These are phyloP conservation scores for Arachis stenosperma DNA, from an alignment of 306 rosid species.

Conservation along the genomic window DNA sequence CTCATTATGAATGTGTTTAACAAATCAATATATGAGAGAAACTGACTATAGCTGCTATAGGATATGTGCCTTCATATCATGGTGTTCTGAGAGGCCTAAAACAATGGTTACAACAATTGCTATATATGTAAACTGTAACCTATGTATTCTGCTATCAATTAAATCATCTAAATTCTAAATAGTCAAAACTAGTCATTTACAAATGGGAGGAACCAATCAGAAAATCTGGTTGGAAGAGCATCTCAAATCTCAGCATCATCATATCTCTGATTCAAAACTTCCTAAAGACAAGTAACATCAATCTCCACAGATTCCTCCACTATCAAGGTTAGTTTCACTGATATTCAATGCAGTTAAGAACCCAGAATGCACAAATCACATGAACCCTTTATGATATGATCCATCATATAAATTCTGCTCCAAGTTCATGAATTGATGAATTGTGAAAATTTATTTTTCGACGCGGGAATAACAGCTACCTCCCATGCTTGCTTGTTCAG, in stretches of 20 bases:
- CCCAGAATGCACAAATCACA: conserved; percentile 11
- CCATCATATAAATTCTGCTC: conserved; percentile 21
- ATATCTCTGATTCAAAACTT: background rate
- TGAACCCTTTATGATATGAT: conserved; percentile 22
- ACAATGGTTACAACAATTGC: conserved; percentile 33
- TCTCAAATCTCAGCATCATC: conserved; percentile 21
- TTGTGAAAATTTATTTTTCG: background rate
- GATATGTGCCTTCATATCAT: conserved; percentile 19
- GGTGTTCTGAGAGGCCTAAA: conserved; percentile 17
- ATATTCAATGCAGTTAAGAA: conserved; percentile 9
- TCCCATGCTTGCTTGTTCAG: conserved; percentile 31
- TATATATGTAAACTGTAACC: background rate
- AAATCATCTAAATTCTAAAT: conserved; percentile 3
- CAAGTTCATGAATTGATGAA: conserved; percentile 22
- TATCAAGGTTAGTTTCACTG: conserved; percentile 20
- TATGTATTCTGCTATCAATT: conserved; percentile 22
- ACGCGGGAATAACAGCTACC: conserved; percentile 30
- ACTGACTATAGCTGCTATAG: background rate
- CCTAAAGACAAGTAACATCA: too few species aligned
- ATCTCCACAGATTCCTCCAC: background rate
- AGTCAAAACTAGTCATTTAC: conserved; percentile 28
- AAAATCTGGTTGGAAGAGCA: conserved; percentile 35
- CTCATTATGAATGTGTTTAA: conserved; percentile 19
- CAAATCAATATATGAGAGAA: conserved; percentile 26
- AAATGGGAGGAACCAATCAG: conserved; percentile 32